These are phyloP conservation scores for Candolleomyces aberdarensis DNA, from an alignment of 768 basidiomycete genomes.

Conservation along the genomic window DNA sequence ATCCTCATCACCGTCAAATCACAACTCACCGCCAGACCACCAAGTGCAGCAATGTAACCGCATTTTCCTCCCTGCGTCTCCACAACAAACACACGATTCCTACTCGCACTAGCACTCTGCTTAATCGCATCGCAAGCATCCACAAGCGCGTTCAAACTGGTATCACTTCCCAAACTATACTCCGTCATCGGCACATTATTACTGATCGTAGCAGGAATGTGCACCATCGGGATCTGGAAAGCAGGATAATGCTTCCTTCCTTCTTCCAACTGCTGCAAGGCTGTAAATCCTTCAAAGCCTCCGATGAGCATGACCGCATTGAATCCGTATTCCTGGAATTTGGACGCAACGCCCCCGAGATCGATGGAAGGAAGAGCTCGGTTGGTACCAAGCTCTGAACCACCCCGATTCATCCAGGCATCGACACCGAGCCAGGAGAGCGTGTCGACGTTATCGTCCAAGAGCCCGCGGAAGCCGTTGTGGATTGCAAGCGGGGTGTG, in stretches of 20 bases:
- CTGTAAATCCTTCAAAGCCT: slow-evolving; percentile 92
- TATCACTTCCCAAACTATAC: slow-evolving; percentile 93
- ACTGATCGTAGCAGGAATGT: slow-evolving; percentile 94
- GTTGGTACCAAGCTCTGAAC: slow-evolving; percentile 97
- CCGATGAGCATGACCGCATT: slow-evolving; percentile 87
- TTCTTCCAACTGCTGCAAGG: slow-evolving; percentile 74
- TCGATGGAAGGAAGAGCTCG: slow-evolving; percentile 83
- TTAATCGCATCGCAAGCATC: slow-evolving; percentile 98
- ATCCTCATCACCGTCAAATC: not conserved
- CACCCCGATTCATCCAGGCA: slow-evolving; percentile 93
- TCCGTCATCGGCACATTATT: slow-evolving; percentile 99
- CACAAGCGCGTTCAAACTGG: slow-evolving; percentile 95
- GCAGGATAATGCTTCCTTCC: slow-evolving; percentile 82
- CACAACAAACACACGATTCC: slow-evolving; percentile 95
- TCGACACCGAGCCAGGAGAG: slow-evolving; percentile 97
- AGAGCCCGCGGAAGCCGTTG: slow-evolving; percentile 93
- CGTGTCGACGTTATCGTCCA: slow-evolving; percentile 84
- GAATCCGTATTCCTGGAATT: slow-evolving; percentile 83
- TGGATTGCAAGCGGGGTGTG: slow-evolving; percentile 91
- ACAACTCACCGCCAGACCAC: slow-evolving; percentile 83
- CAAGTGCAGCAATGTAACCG: slow-evolving; percentile 94
- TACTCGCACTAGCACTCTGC: slow-evolving; percentile 94
- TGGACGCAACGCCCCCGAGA: slow-evolving; percentile 84
- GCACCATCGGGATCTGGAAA: slow-evolving; percentile 94
- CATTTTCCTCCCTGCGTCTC: slow-evolving; percentile 98